phyloP scores from a whole-genome alignment of 768 basidiomycete genomes.

The Boletus bicolor region DNA sequence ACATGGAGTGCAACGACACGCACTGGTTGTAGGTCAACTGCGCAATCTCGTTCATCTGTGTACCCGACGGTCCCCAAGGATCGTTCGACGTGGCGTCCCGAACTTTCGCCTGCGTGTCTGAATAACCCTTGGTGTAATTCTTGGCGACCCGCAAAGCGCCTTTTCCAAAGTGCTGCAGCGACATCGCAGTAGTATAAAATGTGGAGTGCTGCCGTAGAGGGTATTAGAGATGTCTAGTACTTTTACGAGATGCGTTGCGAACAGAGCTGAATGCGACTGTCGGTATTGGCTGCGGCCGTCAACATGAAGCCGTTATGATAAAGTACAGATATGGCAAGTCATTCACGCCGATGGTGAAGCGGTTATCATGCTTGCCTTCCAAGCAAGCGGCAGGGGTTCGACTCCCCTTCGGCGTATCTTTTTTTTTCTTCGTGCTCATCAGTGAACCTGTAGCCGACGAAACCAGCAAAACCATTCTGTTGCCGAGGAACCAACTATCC shows the following conservation, averaged over 20 bases:
- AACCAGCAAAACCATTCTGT: too few species aligned
- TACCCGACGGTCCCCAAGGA: slow-evolving; percentile 95
- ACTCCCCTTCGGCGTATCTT: slow-evolving; percentile 58
- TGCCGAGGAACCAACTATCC: too few species aligned
- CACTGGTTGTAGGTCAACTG: slow-evolving; percentile 97
- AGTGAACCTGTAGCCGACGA: too few species aligned
- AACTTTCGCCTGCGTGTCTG: slow-evolving; percentile 92
- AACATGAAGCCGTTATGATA: neutral
- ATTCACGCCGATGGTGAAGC: slow-evolving; percentile 71
- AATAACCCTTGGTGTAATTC: slow-evolving; percentile 95
- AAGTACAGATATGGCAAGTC: neutral
- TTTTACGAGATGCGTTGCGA: slow-evolving; percentile 15
- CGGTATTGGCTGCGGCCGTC: slow-evolving; percentile 5
- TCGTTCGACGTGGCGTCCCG: slow-evolving; percentile 97
- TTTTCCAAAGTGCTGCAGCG: slow-evolving; percentile 80
- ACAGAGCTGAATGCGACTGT: slow-evolving; percentile 12
- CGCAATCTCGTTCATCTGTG: slow-evolving; percentile 99
- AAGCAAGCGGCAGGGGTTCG: slow-evolving; percentile 75
- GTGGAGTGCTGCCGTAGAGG: neutral
- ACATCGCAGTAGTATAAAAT: slow-evolving; percentile 30
- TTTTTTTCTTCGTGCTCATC: neutral
- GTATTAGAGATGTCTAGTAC: slow-evolving; percentile 12
- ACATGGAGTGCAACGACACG: slow-evolving; percentile 24
- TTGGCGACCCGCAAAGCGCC: slow-evolving; percentile 85
- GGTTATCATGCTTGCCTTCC: slow-evolving; percentile 94